These are phyloP conservation scores for Cystobasidium slooffiae DNA, from an alignment of 1,284 basidiomycete genomes.

Conservation along the genomic window DNA sequence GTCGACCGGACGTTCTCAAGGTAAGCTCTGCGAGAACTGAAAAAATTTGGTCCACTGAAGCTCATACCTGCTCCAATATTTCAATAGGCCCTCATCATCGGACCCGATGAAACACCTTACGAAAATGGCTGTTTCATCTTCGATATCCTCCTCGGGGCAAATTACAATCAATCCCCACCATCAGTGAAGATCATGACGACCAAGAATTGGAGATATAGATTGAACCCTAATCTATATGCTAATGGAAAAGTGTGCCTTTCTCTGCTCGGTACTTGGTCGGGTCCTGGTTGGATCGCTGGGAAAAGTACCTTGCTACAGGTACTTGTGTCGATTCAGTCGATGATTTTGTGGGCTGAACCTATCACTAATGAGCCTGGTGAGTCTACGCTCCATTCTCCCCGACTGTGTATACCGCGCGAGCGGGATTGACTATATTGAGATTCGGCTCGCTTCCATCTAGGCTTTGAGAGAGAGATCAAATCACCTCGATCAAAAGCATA, in stretches of 20 bases:
- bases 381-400: slow-evolving; percentile 14
- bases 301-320: slow-evolving; percentile 82
- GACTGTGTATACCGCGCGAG: not conserved
- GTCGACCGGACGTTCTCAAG: slow-evolving; percentile 85
- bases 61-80: not conserved
- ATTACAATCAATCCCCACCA: slow-evolving; percentile 78
- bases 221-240: slow-evolving; percentile 88
- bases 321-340: slow-evolving; percentile 86
- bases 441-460: slow-evolving; percentile 55
- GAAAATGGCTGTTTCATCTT: slow-evolving; percentile 66
- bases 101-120: slow-evolving; percentile 84
- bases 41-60: not conserved
- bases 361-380: slow-evolving; percentile 80
- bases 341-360: slow-evolving; percentile 88
- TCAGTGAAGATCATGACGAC: slow-evolving; percentile 90
- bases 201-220: slow-evolving; percentile 81
- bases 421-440: not conserved
- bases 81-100: slow-evolving; percentile 35
- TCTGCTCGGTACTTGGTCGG: slow-evolving; percentile 81
- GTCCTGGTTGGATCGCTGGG: slow-evolving; percentile 82
- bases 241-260: slow-evolving; percentile 90
- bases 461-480: slow-evolving; percentile 63
- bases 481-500: slow-evolving; percentile 61
- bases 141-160: slow-evolving; percentile 84
- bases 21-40: not conserved